These are phyloP conservation scores for Saccharomycopsis crataegensis DNA, from an alignment of 1,139 yeast species.

Conservation along the genomic window DNA sequence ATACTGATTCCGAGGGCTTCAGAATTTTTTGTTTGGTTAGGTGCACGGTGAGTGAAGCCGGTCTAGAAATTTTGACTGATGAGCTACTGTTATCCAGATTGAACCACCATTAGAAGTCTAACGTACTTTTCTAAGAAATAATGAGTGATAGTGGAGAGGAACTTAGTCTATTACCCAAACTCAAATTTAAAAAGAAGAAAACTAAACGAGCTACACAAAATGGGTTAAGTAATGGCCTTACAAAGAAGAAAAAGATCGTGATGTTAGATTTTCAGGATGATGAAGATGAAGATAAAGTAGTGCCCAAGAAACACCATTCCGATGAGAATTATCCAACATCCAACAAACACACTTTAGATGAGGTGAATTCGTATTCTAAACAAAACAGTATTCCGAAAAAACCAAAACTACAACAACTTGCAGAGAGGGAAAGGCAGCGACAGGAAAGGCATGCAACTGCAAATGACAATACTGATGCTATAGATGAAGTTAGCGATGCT, in stretches of 20 bases:
- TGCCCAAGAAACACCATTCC: neutral
- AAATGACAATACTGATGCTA: neutral
- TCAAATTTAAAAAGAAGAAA: slow-evolving; percentile 12
- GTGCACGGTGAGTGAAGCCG: too few relatives aligned
- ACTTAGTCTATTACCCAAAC: slow-evolving; percentile 35
- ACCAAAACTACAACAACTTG: slow-evolving; percentile 8
- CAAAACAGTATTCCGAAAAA: neutral
- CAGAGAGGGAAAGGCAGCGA: slow-evolving; percentile 3
- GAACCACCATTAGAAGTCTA: too few relatives aligned
- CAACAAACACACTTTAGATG: neutral
- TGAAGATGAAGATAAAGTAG: slow-evolving; percentile 1
- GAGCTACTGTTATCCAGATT: too few relatives aligned
- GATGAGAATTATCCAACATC: neutral
- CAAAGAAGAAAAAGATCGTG: slow-evolving; percentile 22
- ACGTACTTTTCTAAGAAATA: neutral
- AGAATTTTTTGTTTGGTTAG: too few relatives aligned
- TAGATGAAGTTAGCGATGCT: neutral
- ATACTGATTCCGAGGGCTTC: too few relatives aligned
- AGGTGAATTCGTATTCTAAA: neutral
- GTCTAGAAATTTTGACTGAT: too few relatives aligned
- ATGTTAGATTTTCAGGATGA: slow-evolving; percentile 3
- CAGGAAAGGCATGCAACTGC: neutral
- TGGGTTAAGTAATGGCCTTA: neutral
- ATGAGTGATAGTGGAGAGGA: neutral
- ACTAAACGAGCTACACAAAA: neutral